These are phyloP conservation scores for Globisporangium abappressorium DNA, from an alignment of 352 stramenopile genomes.

Conservation along the genomic window DNA sequence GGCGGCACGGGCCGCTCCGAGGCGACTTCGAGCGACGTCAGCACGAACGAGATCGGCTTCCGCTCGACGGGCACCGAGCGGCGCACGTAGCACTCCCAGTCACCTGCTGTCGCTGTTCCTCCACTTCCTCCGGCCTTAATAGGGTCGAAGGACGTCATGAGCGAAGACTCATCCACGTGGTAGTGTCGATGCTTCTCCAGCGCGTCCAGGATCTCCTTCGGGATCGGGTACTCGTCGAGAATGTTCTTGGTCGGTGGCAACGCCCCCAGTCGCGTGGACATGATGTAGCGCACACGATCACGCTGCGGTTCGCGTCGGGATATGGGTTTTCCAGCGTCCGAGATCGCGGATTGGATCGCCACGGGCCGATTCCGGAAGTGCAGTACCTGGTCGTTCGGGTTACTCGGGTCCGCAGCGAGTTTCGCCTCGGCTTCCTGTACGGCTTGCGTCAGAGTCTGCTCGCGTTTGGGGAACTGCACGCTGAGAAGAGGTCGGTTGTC, in stretches of 20 bases:
- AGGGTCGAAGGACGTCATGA: slow-evolving; percentile 57
- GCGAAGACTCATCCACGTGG: slow-evolving; percentile 56
- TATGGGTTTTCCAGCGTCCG: slow-evolving; percentile 32
- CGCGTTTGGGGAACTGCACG: slow-evolving; percentile 27
- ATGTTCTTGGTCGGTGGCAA: slow-evolving; percentile 61
- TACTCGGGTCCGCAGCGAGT: not conserved
- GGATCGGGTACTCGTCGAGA: slow-evolving; percentile 70
- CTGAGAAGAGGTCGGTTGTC: slow-evolving; percentile 9
- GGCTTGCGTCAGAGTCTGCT: slow-evolving; percentile 27
- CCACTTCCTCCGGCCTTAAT: slow-evolving; percentile 15
- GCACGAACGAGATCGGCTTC: slow-evolving; percentile 65
- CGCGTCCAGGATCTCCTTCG: slow-evolving; percentile 62
- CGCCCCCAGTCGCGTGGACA: slow-evolving; percentile 49
- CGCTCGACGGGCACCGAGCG: slow-evolving; percentile 60
- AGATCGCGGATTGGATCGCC: slow-evolving; percentile 23
- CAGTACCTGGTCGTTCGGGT: slow-evolving; percentile 35
- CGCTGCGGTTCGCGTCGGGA: slow-evolving; percentile 32
- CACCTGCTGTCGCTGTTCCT: not conserved
- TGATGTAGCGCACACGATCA: slow-evolving; percentile 68
- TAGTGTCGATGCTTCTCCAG: slow-evolving; percentile 63
- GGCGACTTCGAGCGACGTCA: slow-evolving; percentile 51
- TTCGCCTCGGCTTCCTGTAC: slow-evolving; percentile 30
- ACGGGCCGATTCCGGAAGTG: slow-evolving; percentile 60
- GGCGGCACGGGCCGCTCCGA: slow-evolving; percentile 43
- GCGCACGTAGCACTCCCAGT: slow-evolving; percentile 63